Conservation (phyloP, 164 flowering plant species). For the Macadamia tetraphylla region DNA sequence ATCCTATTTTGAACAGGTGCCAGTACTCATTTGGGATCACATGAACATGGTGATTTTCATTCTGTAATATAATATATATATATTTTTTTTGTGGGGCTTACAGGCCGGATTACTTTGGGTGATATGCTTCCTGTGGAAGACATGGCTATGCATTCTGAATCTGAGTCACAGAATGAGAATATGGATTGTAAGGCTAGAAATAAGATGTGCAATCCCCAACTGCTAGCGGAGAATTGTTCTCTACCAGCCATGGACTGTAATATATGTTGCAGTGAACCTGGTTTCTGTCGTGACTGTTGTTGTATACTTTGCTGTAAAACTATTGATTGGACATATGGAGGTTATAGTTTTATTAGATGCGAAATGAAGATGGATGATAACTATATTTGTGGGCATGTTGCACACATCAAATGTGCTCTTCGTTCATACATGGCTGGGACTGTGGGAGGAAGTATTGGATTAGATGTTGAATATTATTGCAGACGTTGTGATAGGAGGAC, state of each 20-base stretch:
- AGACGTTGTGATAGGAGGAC: conserved; percentile 84
- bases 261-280: conserved; percentile 36
- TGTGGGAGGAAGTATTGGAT: conserved; percentile 68
- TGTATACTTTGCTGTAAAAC: conserved; percentile 68
- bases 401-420: conserved; percentile 79
- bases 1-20: too few species aligned
- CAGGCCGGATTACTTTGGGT: not conserved
- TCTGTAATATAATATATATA: not conserved
- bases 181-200: conserved; percentile 66
- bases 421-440: conserved; percentile 82
- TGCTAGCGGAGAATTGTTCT: conserved; percentile 18
- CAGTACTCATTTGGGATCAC: not conserved
- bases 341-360: conserved; percentile 62
- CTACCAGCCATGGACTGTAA: conserved; percentile 52
- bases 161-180: conserved; percentile 20
- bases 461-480: conserved; percentile 83
- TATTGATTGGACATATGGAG: conserved; percentile 20
- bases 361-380: conserved; percentile 41
- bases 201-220: conserved; percentile 31
- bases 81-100: not conserved
- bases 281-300: conserved; percentile 41
- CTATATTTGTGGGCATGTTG: conserved; percentile 67
- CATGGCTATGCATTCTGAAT: conserved; percentile 21
- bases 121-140: conserved; percentile 13
- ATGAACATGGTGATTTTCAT: not conserved